A percentile compares a stretch with the other conserved stretches of the same genome.
Conservation (phyloP, 345 rosid genomes). For the Conringia planisiliqua region DNA sequence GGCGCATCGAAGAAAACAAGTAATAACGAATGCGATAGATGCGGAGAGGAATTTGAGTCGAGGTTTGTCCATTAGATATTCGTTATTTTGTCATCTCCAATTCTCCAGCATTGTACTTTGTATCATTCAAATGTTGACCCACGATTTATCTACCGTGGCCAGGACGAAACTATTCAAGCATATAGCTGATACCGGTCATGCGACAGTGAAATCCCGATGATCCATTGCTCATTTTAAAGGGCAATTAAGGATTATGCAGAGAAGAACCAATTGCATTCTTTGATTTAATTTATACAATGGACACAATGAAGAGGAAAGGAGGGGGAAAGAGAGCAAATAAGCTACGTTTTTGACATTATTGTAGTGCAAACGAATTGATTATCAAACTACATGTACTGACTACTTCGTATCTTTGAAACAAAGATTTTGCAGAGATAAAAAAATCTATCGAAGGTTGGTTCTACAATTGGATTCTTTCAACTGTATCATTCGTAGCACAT, state of each 20-base stretch:
- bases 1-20: conserved; percentile 47
- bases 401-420: neutral
- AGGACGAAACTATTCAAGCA: conserved; percentile 79
- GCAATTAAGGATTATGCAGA: conserved; percentile 14
- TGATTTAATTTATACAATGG: conserved; percentile 22
- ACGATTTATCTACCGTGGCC: conserved; percentile 16
- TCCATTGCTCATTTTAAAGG: conserved; percentile 4
- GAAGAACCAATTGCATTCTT: conserved; percentile 22
- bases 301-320: neutral
- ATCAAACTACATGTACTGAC: neutral
- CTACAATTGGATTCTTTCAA: neutral
- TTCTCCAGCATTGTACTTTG: neutral
- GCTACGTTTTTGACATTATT: conserved; percentile 14
- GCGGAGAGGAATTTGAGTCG: conserved; percentile 84
- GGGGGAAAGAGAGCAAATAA: neutral
- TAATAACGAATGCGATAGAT: conserved; percentile 58
- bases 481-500: neutral
- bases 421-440: conserved; percentile 13
- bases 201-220: conserved; percentile 52
- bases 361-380: neutral
- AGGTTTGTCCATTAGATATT: conserved; percentile 45
- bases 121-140: conserved; percentile 1
- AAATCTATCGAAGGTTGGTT: neutral
- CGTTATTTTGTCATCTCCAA: neutral
- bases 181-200: conserved; percentile 76